A percentile compares a stretch with the other conserved stretches of the same genome.
Evolutionary conservation across 306 rosid species (phyloP).

Genomic region (Arachis hypogaea): DNA sequence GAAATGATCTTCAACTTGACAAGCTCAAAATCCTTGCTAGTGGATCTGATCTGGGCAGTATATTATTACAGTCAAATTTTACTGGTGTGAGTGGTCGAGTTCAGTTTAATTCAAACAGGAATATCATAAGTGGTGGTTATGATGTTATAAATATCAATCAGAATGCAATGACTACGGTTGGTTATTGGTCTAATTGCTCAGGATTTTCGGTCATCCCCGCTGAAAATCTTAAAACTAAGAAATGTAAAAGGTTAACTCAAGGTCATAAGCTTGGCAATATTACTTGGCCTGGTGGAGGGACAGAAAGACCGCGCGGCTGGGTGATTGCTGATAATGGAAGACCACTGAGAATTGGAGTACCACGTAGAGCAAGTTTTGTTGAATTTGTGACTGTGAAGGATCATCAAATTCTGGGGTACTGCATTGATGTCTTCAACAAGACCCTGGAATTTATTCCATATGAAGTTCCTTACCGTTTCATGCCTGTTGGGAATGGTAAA

Average conservation of each 20-base stretch:
- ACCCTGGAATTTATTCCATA: constrained; percentile 75
- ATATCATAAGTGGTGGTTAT: constrained; percentile 62
- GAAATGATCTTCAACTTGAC: constrained; percentile 54
- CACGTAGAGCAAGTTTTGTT: constrained; percentile 81
- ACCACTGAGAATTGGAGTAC: constrained; percentile 89
- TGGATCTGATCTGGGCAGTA: constrained; percentile 63
- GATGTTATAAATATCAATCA: constrained; percentile 73
- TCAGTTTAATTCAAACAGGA: constrained; percentile 62
- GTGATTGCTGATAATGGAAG: constrained; percentile 70
- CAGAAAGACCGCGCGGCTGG: constrained; percentile 90
- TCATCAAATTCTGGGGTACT: constrained; percentile 67
- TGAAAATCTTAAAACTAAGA: constrained; percentile 45
- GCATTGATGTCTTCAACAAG: constrained; percentile 75
- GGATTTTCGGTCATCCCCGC: constrained; percentile 76
- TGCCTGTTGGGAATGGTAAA: constrained; percentile 76
- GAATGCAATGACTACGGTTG: constrained; percentile 51
- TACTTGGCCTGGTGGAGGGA: constrained; percentile 91
- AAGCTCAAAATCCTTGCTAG: constrained; percentile 69
- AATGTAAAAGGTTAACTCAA: constrained; percentile 33
- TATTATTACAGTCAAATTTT: constrained; percentile 61
- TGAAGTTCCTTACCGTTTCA: constrained; percentile 68
- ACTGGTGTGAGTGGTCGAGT: constrained; percentile 77
- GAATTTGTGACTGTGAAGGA: constrained; percentile 71
- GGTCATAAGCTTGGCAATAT: constrained; percentile 71
- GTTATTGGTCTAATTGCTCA: constrained; percentile 76